A percentile compares a stretch with the other conserved stretches of the same genome.
phyloP scores from a whole-genome alignment of 1,139 yeast genomes.

The Debaryomyces sp. region DNA sequence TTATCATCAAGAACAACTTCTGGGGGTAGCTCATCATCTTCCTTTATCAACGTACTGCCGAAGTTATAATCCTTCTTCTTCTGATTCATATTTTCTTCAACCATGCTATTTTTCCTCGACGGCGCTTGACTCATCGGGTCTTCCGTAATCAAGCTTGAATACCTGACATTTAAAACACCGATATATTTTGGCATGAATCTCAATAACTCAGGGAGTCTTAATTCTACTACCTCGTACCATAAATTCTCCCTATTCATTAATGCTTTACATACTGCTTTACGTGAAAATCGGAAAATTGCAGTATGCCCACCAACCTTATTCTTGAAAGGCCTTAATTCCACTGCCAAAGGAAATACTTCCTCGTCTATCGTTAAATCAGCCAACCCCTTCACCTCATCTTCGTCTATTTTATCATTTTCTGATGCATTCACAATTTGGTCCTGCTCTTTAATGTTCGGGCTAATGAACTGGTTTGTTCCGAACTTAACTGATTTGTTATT shows the following conservation, averaged over 20 bases:
- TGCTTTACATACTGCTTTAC: conserved; percentile 94
- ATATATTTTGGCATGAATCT: conserved; percentile 90
- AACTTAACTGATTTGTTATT: conserved; percentile 7
- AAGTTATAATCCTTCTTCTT: conserved; percentile 1
- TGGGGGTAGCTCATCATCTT: conserved; percentile 50
- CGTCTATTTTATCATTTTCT: neutral
- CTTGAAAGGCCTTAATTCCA: conserved; percentile 83
- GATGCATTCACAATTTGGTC: neutral
- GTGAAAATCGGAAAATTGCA: conserved; percentile 89
- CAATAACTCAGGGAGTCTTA: conserved; percentile 71
- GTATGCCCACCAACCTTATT: conserved; percentile 99
- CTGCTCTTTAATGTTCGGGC: neutral
- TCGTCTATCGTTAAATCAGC: neutral
- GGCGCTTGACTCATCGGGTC: conserved; percentile 12
- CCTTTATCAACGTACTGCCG: conserved; percentile 10
- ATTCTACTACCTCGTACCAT: conserved; percentile 90
- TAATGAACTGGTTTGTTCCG: conserved; percentile 5
- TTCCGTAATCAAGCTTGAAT: conserved; percentile 53
- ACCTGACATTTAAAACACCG: conserved; percentile 91
- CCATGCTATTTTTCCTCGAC: conserved; percentile 5
- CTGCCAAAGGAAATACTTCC: conserved; percentile 62
- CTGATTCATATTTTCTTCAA: neutral
- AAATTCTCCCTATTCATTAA: conserved; percentile 84
- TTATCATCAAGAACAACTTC: conserved; percentile 89
- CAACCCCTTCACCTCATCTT: neutral